Evolutionary conservation across 2,329 filamentous ascomycete genomes (phyloP).

Genomic region (Colletotrichum eremochloae): DNA sequence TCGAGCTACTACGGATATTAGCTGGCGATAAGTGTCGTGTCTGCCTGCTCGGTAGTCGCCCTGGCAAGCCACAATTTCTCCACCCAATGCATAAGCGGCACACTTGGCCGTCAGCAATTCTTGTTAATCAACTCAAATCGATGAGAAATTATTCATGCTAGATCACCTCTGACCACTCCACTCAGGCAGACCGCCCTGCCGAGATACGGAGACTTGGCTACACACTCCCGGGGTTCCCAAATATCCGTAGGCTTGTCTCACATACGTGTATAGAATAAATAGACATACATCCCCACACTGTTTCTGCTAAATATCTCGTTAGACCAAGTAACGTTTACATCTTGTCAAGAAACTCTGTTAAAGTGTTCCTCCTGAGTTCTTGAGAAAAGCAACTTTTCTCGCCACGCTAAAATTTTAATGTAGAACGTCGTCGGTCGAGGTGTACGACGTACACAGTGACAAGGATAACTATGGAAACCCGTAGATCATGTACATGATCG

Average conservation of each 20-base stretch:
- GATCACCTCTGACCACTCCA: not conserved
- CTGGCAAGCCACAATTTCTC: not conserved
- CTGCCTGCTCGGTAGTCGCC: not conserved
- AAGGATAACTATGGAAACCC: not conserved
- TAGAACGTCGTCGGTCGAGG: too few species aligned
- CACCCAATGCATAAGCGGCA: not conserved
- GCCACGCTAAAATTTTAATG: too few species aligned
- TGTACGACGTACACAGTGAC: not conserved
- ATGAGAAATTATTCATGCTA: not conserved
- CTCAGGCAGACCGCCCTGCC: not conserved
- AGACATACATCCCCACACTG: too few species aligned
- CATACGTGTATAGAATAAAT: too few species aligned
- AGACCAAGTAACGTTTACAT: too few species aligned
- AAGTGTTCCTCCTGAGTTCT: too few species aligned
- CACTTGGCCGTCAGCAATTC: too few species aligned
- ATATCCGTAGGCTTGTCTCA: too few species aligned
- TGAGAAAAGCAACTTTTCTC: too few species aligned
- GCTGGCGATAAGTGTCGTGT: not conserved
- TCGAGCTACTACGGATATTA: not conserved
- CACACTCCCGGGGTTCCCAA: too few species aligned
- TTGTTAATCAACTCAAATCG: not conserved
- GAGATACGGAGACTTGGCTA: not conserved
- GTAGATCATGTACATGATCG: not conserved
- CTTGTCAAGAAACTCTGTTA: too few species aligned
- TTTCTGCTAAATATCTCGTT: too few species aligned